Percentiles rank a stretch among this genome's conserved stretches.
Evolutionary conservation across 371 early-diverging fungal genomes (phyloP).

Genomic region (Zychaea mexicana): DNA sequence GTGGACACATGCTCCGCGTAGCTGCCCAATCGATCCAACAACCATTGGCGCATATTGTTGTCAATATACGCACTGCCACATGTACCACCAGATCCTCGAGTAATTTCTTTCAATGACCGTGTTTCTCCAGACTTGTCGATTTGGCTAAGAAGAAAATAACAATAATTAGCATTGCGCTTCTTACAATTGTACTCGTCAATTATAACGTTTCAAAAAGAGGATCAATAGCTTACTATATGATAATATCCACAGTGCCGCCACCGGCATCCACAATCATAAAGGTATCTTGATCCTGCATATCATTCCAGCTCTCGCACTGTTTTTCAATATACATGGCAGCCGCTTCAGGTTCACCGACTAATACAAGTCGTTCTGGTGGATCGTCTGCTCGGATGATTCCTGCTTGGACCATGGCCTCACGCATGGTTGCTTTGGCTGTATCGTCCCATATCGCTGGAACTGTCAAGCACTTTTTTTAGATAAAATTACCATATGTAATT

Average conservation of each 20-base stretch:
- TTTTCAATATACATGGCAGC: slow-evolving; percentile 50
- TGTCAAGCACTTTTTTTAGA: slow-evolving; percentile 36
- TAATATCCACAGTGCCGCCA: slow-evolving; percentile 67
- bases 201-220: not conserved
- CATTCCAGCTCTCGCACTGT: slow-evolving; percentile 33
- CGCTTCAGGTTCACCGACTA: slow-evolving; percentile 58
- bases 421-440: slow-evolving; percentile 47
- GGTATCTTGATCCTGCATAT: slow-evolving; percentile 35
- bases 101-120: slow-evolving; percentile 46
- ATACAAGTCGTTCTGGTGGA: slow-evolving; percentile 43
- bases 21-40: slow-evolving; percentile 25
- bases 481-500: too few species aligned
- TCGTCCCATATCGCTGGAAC: slow-evolving; percentile 57
- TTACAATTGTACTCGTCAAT: too few species aligned
- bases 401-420: slow-evolving; percentile 45
- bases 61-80: slow-evolving; percentile 60
- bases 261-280: slow-evolving; percentile 72
- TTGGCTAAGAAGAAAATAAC: not conserved
- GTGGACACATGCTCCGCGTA: slow-evolving; percentile 8
- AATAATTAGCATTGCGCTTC: not conserved
- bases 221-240: slow-evolving; percentile 27
- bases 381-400: slow-evolving; percentile 41
- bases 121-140: slow-evolving; percentile 27
- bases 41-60: slow-evolving; percentile 44
- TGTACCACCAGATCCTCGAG: slow-evolving; percentile 50